Evolutionary conservation across 73 alveolate species (phyloP).

Genomic region (Uronychia binucleata): DNA sequence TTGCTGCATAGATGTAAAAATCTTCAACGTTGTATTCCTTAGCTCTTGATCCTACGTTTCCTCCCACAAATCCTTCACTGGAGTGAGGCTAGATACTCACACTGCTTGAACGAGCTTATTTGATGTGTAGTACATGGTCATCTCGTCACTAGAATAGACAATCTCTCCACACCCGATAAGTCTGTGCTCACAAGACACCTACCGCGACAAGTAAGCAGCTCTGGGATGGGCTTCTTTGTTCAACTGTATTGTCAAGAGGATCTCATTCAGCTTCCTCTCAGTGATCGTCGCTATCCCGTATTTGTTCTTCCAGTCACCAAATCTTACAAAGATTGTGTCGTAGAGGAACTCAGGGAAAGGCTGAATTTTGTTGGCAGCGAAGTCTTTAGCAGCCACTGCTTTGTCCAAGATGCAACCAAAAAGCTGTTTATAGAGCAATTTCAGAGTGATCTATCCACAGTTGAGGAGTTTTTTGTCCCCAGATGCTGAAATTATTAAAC

Average conservation of each 20-base stretch:
- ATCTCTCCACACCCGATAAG: neutral
- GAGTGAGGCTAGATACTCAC: neutral
- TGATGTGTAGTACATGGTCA: neutral
- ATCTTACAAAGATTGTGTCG: neutral
- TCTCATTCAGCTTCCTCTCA: slow-evolving; percentile 9
- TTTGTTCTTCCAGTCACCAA: neutral
- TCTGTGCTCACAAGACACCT: neutral
- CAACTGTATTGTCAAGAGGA: neutral
- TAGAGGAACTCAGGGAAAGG: neutral
- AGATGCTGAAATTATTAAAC: neutral
- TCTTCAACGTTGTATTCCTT: neutral
- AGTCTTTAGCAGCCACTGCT: neutral
- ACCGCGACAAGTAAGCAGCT: neutral
- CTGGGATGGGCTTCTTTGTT: neutral
- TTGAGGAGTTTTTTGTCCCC: neutral
- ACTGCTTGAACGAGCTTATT: neutral
- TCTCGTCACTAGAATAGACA: neutral
- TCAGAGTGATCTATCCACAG: neutral
- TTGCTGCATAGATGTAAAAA: neutral
- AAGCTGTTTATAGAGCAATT: neutral
- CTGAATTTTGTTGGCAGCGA: neutral
- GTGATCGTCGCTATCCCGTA: slow-evolving; percentile 19
- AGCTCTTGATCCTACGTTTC: neutral
- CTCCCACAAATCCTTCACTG: neutral
- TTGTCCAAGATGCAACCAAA: neutral